Evolutionary conservation across 371 early-diverging fungal species (phyloP).

Genomic region (Apophysomyces elegans): DNA sequence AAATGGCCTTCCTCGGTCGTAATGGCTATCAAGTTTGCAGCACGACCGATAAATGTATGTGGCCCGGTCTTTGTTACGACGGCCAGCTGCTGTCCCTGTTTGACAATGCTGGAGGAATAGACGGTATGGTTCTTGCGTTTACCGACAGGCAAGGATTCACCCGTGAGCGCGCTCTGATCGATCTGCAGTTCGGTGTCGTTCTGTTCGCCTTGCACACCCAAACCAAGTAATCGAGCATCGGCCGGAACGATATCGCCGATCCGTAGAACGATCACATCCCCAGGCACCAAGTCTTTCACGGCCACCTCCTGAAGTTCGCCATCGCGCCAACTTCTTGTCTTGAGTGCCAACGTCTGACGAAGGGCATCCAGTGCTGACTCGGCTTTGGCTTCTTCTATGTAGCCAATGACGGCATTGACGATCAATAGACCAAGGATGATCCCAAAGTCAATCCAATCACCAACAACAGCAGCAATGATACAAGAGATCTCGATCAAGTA

Average conservation of each 20-base stretch:
- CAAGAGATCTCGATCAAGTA: constrained; percentile 80
- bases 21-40: constrained; percentile 83
- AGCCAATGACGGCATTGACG: constrained; percentile 88
- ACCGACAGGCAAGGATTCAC: constrained; percentile 82
- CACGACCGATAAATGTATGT: constrained; percentile 87
- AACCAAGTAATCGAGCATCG: constrained; percentile 80
- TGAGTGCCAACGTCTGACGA: constrained; percentile 82
- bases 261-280: constrained; percentile 84
- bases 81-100: constrained; percentile 81
- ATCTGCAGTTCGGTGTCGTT: constrained; percentile 74
- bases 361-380: constrained; percentile 80
- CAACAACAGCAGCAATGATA: constrained; percentile 67
- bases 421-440: constrained; percentile 80
- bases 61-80: constrained; percentile 84
- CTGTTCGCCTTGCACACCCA: constrained; percentile 75
- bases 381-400: constrained; percentile 79
- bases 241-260: constrained; percentile 93
- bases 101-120: constrained; percentile 82
- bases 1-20: constrained; percentile 83
- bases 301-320: constrained; percentile 77
- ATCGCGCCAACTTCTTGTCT: constrained; percentile 75
- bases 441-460: constrained; percentile 81
- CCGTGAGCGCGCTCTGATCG: constrained; percentile 92
- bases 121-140: constrained; percentile 78
- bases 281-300: constrained; percentile 75